A percentile compares a stretch with the other conserved stretches of the same genome.
Conservation (phyloP, 306 rosid genomes). For the Glycyrrhiza uralensis region DNA sequence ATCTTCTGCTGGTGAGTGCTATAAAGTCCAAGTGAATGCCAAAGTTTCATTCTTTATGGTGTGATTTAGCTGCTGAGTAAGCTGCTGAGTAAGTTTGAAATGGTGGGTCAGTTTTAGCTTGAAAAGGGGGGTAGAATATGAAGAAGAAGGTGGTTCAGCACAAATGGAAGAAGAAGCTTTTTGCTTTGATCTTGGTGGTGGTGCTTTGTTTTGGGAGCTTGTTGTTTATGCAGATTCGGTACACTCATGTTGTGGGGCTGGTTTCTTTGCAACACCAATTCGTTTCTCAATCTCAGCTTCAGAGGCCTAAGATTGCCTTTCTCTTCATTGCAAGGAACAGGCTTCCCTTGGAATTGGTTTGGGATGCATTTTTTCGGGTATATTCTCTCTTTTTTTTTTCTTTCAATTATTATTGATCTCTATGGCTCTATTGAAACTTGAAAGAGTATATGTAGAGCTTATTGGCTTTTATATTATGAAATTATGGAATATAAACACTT, state of each 20-base stretch:
- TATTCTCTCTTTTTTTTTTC: not conserved
- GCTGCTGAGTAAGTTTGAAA: slow-evolving; percentile 28
- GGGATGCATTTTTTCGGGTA: slow-evolving; percentile 92
- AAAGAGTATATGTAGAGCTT: no score
- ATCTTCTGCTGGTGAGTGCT: slow-evolving; percentile 25
- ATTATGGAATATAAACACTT: no score
- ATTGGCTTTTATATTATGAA: no score
- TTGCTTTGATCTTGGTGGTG: slow-evolving; percentile 42
- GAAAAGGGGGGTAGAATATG: slow-evolving; percentile 49
- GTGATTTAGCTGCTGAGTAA: slow-evolving; percentile 21
- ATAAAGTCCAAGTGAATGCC: slow-evolving; percentile 20
- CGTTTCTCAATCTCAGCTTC: slow-evolving; percentile 27
- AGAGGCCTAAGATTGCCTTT: slow-evolving; percentile 77
- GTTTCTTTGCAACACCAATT: slow-evolving; percentile 52
- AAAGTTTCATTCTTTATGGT: slow-evolving; percentile 24
- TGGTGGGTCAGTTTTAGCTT: slow-evolving; percentile 36
- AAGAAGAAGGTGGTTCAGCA: slow-evolving; percentile 69
- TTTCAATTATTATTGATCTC: not conserved
- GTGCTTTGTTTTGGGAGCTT: slow-evolving; percentile 71
- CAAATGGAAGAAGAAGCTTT: slow-evolving; percentile 77
- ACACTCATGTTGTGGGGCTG: slow-evolving; percentile 54
- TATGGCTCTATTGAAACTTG: no score
- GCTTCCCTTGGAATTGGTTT: slow-evolving; percentile 78
- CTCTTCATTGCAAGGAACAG: slow-evolving; percentile 91
- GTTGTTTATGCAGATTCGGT: slow-evolving; percentile 65